Percentiles rank a stretch among this genome's conserved stretches.
Evolutionary conservation across 179 eudicot genomes (phyloP).

Genomic region (Kewa caespitosa): DNA sequence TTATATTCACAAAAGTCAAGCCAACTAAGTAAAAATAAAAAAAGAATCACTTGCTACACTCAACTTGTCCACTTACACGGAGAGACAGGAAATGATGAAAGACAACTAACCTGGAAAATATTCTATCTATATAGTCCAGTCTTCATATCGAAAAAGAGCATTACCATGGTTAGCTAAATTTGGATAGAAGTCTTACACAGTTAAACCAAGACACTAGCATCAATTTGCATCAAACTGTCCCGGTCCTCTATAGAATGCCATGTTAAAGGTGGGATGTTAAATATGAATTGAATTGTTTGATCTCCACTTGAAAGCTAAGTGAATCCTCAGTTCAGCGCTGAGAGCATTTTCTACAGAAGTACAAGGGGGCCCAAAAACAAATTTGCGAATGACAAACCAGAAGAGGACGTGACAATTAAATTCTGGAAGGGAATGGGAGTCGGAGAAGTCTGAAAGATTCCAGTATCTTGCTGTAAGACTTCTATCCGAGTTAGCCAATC

Average conservation of each 20-base stretch:
- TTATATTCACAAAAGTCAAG: not conserved
- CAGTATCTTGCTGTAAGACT: no score
- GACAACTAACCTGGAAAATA: not conserved
- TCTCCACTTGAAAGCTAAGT: not conserved
- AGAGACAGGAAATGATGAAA: not conserved
- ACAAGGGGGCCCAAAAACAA: not conserved
- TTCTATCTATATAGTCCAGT: no score
- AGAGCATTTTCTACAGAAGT: not conserved
- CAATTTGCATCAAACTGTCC: not conserved
- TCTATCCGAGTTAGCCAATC: no score
- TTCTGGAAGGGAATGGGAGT: no score
- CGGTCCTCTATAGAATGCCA: not conserved
- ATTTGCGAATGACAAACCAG: not conserved
- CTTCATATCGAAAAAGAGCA: no score
- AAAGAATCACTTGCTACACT: not conserved
- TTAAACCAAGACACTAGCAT: not conserved
- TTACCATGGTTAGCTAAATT: no score
- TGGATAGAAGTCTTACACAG: not conserved
- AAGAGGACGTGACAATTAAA: no score
- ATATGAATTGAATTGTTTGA: not conserved
- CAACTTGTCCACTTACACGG: not conserved
- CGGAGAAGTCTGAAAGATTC: no score
- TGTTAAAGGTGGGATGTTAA: not conserved
- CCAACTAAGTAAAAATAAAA: no score
- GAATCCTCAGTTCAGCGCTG: not conserved